Base-by-base conservation (phyloP, 1,284 basidiomycete species). In the Schizopora paradoxa region DNA sequence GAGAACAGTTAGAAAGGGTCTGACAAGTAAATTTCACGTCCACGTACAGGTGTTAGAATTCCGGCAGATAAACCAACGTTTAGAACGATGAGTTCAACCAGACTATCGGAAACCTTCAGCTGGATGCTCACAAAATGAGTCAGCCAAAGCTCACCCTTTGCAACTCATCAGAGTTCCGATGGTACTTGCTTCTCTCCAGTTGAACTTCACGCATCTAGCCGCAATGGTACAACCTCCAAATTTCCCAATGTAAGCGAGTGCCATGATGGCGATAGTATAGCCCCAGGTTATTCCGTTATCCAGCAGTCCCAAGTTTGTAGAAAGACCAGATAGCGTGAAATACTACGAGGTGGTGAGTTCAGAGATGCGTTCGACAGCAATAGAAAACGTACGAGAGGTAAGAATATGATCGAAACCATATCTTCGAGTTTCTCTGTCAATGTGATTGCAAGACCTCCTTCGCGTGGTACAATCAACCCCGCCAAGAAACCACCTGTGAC, bases 81-180 rank as follows among this genome's bases (percentile, higher is more conserved):
- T 58, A 87, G 74, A 5, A 87, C 84, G 55, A 79, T 77, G 44
- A 85, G 67, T 60, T 75, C 78, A 42, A 73, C 68, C 7, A 73
- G 63, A 43, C 66, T 72, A 49, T 29, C 35, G 22, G 45, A 29
- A 11, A 36, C 11, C 47, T 10, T 18, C 13, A 33, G 38, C 22
- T n/a, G n/a, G n/a, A n/a, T n/a, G n/a, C n/a, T n/a, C n/a, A n/a
- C n/a, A n/a, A n/a, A n/a, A n/a, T n/a, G n/a, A n/a, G n/a, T n/a
- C n/a, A n/a, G 16, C n/a, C 13, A 41, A 41, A 18, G 59, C 70
- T 42, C 29, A 78, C 72, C 82, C 82, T 62, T 86, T 86, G 65
- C 82, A 86, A 54, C 73, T 76, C 83, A 87, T 87, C 54, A 86
- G 61, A 45, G 77, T 76, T 0, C 84, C 84, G 49, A 86, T 77